A percentile compares a stretch with the other conserved stretches of the same genome.
Evolutionary conservation across 2,329 filamentous ascomycete species (phyloP).

Genomic region (Diplocarpon mali): DNA sequence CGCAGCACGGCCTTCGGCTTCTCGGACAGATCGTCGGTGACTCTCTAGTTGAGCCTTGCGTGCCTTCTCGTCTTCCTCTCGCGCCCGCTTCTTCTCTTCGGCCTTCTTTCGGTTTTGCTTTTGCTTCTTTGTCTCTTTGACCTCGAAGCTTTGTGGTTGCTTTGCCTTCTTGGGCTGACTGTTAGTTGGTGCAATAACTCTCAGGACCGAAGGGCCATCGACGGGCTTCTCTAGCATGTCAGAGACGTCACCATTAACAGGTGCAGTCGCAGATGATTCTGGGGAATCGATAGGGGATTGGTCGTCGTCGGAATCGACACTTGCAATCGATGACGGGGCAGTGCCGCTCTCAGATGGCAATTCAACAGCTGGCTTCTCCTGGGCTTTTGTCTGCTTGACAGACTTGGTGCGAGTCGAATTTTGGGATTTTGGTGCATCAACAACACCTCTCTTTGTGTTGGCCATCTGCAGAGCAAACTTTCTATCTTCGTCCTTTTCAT

Average conservation of each 20-base stretch:
- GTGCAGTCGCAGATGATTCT: constrained; percentile 40
- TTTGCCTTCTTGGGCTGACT: constrained; percentile 49
- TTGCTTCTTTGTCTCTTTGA: constrained; percentile 84
- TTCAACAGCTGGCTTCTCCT: constrained; percentile 36
- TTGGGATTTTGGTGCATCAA: constrained; percentile 45
- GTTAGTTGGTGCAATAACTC: constrained; percentile 59
- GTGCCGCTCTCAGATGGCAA: constrained; percentile 35
- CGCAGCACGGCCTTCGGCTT: constrained; percentile 70
- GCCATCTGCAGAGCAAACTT: constrained; percentile 69
- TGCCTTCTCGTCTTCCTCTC: constrained; percentile 68
- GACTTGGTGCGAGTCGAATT: constrained; percentile 37
- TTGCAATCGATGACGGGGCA: constrained; percentile 58
- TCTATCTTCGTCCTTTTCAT: constrained; percentile 53
- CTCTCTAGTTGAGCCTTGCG: constrained; percentile 69
- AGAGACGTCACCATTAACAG: constrained; percentile 51
- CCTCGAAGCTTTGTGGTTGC: constrained; percentile 39
- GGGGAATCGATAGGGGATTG: constrained; percentile 61
- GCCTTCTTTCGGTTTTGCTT: constrained; percentile 85
- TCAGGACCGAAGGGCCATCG: constrained; percentile 62
- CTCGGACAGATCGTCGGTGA: constrained; percentile 70
- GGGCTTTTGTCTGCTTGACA: constrained; percentile 56
- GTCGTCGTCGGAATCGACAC: constrained; percentile 72
- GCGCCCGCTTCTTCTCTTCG: constrained; percentile 63
- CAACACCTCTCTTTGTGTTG: constrained; percentile 56
- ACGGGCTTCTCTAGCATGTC: constrained; percentile 80